These are phyloP conservation scores for Rhytidhysteron rufulum DNA, from an alignment of 2,329 filamentous ascomycete genomes.

Conservation along the genomic window DNA sequence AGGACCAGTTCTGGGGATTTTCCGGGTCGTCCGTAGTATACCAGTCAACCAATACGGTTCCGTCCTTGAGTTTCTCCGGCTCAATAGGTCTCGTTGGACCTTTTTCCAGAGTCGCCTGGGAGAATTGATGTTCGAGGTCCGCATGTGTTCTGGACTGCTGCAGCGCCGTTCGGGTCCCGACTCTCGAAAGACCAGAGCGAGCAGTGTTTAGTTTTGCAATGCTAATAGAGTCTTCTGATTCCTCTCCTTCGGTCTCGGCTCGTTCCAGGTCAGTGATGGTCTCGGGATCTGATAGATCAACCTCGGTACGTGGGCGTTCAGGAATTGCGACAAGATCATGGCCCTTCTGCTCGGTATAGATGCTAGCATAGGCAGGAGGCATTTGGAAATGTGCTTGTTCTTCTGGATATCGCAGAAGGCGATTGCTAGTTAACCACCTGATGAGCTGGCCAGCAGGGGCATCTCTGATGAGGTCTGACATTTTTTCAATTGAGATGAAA, in stretches of 20 bases:
- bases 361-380: conserved; percentile 40
- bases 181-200: conserved; percentile 28
- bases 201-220: conserved; percentile 27
- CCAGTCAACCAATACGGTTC: conserved; percentile 42
- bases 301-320: conserved; percentile 19
- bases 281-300: conserved; percentile 19
- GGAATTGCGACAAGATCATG: conserved; percentile 7
- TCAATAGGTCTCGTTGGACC: conserved; percentile 33
- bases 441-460: conserved; percentile 58
- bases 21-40: conserved; percentile 38
- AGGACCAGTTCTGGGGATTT: conserved; percentile 40
- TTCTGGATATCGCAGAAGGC: conserved; percentile 56
- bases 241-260: conserved; percentile 14
- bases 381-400: conserved; percentile 54
- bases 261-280: conserved; percentile 18
- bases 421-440: conserved; percentile 52
- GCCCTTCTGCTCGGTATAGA: conserved; percentile 9
- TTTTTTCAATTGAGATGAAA: conserved; percentile 9
- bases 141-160: conserved; percentile 31
- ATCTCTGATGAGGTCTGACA: conserved; percentile 49
- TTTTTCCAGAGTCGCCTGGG: conserved; percentile 27
- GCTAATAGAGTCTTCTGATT: conserved; percentile 13
- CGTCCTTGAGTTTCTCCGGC: conserved; percentile 32
- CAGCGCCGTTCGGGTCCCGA: conserved; percentile 36
- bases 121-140: conserved; percentile 40